Percentiles rank a stretch among this genome's conserved stretches.
These are phyloP conservation scores for Micractinium sp. DNA, from an alignment of 139 green algal genomes.

Conservation along the genomic window DNA sequence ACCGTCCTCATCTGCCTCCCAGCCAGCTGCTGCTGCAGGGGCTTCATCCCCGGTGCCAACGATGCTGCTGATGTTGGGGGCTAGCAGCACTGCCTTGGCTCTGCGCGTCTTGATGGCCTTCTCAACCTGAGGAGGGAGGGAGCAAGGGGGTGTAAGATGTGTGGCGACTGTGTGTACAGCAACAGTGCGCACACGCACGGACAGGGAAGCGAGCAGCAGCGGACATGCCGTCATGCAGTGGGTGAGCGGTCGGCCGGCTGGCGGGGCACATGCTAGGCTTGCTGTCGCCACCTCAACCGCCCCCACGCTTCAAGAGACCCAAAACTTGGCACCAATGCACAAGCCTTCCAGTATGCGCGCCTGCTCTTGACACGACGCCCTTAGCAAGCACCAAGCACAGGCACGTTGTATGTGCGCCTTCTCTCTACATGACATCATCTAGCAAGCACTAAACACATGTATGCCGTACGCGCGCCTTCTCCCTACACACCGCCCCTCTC, in stretches of 20 bases:
- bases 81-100: slow-evolving; percentile 69
- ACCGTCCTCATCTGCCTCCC: not conserved
- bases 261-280: no score
- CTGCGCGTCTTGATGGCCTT: slow-evolving; percentile 71
- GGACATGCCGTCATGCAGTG: no score
- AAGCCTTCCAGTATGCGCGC: no score
- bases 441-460: not conserved
- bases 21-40: not conserved
- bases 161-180: no score
- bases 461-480: no score
- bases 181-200: no score
- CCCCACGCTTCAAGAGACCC: no score
- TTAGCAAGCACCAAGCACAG: not conserved
- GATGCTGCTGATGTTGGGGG: slow-evolving; percentile 79
- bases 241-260: no score
- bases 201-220: no score
- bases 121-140: slow-evolving; percentile 53
- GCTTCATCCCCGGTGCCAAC: slow-evolving; percentile 45
- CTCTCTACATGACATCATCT: not conserved
- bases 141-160: not conserved
- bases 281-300: no score
- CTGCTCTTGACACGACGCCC: not conserved
- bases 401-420: no score
- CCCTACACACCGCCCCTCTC: not conserved
- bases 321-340: no score